phyloP scores from a whole-genome alignment of 2,329 filamentous ascomycete genomes.

The Pseudogymnoascus sp. region DNA sequence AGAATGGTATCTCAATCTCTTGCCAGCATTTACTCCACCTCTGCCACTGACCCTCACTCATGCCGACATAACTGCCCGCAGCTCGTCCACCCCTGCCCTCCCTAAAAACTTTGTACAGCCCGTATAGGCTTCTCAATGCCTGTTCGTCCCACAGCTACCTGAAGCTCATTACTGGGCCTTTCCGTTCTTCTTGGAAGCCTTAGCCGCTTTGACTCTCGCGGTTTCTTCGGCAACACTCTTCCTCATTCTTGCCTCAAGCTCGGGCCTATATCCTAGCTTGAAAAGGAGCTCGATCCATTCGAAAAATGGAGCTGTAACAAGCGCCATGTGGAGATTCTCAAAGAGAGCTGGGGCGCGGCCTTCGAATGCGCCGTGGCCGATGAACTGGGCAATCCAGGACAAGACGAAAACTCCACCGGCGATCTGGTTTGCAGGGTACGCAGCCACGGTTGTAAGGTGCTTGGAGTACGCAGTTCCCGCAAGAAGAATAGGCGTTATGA shows the following conservation, averaged over 20 bases:
- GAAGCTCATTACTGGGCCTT: slow-evolving; percentile 38
- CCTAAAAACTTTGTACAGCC: background rate
- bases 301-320: slow-evolving; percentile 91
- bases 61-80: background rate
- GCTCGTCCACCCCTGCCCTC: background rate
- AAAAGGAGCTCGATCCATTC: slow-evolving; percentile 96
- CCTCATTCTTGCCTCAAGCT: slow-evolving; percentile 74
- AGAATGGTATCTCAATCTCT: background rate
- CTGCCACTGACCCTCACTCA: background rate
- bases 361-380: slow-evolving; percentile 87
- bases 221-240: slow-evolving; percentile 69
- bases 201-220: slow-evolving; percentile 47
- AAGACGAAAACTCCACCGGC: slow-evolving; percentile 63
- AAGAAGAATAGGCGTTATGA: slow-evolving; percentile 69
- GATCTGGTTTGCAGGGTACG: slow-evolving; percentile 34
- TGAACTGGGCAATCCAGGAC: slow-evolving; percentile 81
- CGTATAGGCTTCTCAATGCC: background rate
- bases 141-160: background rate
- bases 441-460: slow-evolving; percentile 49
- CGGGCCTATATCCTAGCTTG: slow-evolving; percentile 78
- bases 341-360: slow-evolving; percentile 79
- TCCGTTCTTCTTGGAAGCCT: slow-evolving; percentile 29
- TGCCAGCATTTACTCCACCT: background rate
- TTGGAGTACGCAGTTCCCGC: slow-evolving; percentile 68
- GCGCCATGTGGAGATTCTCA: slow-evolving; percentile 83